A percentile compares a stretch with the other conserved stretches of the same genome.
Conservation (phyloP, 805 yeast species). For the Brettanomyces custersianus region DNA sequence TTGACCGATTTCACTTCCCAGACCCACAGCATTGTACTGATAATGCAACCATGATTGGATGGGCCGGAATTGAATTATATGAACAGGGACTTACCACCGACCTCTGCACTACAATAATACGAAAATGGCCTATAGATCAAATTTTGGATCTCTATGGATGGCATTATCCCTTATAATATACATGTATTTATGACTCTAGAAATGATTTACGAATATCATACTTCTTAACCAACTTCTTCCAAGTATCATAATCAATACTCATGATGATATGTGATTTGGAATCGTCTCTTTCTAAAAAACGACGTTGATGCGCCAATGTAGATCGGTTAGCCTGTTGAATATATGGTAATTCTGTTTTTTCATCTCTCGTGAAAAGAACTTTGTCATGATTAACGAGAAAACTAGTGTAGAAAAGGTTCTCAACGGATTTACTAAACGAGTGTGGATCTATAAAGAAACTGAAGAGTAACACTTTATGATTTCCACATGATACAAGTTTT, state of each 20-base stretch:
- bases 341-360: constrained; percentile 31
- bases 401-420: constrained; percentile 75
- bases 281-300: constrained; percentile 15
- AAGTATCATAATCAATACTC: constrained; percentile 55
- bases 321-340: constrained; percentile 19
- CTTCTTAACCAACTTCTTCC: constrained; percentile 48
- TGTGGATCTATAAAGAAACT: constrained; percentile 64
- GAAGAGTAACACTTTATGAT: constrained; percentile 47
- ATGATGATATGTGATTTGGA: constrained; percentile 59
- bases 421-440: constrained; percentile 72
- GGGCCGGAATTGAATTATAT: constrained; percentile 87
- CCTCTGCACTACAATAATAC: constrained; percentile 49
- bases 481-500: constrained; percentile 18
- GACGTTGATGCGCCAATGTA: constrained; percentile 15
- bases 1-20: constrained; percentile 52
- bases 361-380: constrained; percentile 40
- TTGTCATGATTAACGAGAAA: constrained; percentile 71
- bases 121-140: constrained; percentile 76
- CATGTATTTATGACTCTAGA: constrained; percentile 6
- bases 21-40: constrained; percentile 74
- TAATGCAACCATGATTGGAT: constrained; percentile 95
- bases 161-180: constrained; percentile 21
- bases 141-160: constrained; percentile 43
- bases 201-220: constrained; percentile 49
- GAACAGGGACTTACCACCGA: constrained; percentile 48